Conservation (phyloP, 1,284 basidiomycete species). For the Ustilago tritici region DNA sequence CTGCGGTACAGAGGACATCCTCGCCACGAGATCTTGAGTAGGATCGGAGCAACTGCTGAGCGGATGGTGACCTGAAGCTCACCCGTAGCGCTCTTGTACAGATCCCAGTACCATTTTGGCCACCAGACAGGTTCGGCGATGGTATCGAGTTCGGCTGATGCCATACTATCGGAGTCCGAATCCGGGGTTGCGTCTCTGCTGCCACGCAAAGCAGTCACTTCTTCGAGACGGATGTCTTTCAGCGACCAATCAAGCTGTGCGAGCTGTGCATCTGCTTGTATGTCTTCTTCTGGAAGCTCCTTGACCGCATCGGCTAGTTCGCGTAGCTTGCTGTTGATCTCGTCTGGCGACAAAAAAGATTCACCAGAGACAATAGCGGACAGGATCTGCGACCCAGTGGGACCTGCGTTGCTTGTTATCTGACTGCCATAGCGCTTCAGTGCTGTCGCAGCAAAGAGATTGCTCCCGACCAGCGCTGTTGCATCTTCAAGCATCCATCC, state of each 20-base stretch:
- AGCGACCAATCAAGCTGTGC: constrained; percentile 59
- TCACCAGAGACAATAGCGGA: constrained; percentile 31
- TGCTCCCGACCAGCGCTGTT: constrained; percentile 37
- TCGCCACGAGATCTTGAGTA: constrained; percentile 88
- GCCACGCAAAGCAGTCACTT: constrained; percentile 29
- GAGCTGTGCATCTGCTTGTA: constrained; percentile 43
- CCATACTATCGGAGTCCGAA: background rate
- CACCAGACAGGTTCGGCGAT: constrained; percentile 68
- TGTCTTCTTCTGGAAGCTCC: constrained; percentile 13
- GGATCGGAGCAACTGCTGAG: constrained; percentile 83
- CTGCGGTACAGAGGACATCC: constrained; percentile 87
- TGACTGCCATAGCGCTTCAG: constrained; percentile 37
- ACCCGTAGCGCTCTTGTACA: constrained; percentile 71
- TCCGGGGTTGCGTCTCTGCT: constrained; percentile 5
- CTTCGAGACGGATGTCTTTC: constrained; percentile 39
- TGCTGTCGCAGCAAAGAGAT: constrained; percentile 38
- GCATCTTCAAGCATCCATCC: constrained; percentile 44
- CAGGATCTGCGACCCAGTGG: constrained; percentile 30
- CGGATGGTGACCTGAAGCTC: constrained; percentile 86
- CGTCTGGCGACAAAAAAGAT: constrained; percentile 11
- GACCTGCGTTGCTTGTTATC: constrained; percentile 40
- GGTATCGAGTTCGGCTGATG: constrained; percentile 9
- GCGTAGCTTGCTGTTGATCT: constrained; percentile 23
- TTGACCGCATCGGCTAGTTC: constrained; percentile 41
- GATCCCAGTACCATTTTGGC: constrained; percentile 98